Evolutionary conservation across 2,329 filamentous ascomycete species (phyloP), one percentile per base, ranked within the genome.

Genomic region (Phialemonium atrogriseum): DNA sequence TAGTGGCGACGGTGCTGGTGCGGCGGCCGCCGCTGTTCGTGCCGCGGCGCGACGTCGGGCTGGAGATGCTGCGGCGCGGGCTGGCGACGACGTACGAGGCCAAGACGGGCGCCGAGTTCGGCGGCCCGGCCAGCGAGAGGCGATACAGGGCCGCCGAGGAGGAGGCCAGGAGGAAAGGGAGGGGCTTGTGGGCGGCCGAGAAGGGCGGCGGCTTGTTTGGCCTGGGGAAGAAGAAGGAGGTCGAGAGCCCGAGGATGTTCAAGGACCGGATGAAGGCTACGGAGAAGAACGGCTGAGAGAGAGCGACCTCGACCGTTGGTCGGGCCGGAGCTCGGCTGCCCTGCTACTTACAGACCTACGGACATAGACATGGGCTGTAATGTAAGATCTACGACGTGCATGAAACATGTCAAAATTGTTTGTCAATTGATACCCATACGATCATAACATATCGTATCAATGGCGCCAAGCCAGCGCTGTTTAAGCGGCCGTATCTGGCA

Each of bases 21-120:
- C 73, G 85, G 28, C 71, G 68, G 34, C 71, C 57, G 30, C 57
- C 77, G 46, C 57, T 85, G 8, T 67, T 84, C 37, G 31, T 40
- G 27, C 37, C 36, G 16, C 77, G 77, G 44, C 73, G 72, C 36
- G 88, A 98, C 54, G 83, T 98, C 5, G 87, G 89, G 4, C 61
- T 88, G 38, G 83, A 93, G 55, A 93, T 98, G 88, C 60, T 98
- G 39, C 84, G 77, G 59, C 69, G 64, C 14, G 91, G 91, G 1
- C 60, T 93, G 41, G 91, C 89, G 24, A 94, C 86, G 3, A 81
- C 91, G 4, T 98, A 96, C 54, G 91, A 96, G 60, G 89, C 86
- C 17, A 96, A 94, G 58, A 73, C 68, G 5, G 91, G 89, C 4
- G 81, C 76, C 13, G 91, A 96, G 52, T 98, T 91, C 65, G 91